Evolutionary conservation across 75 land plant genomes (phyloP).

Genomic region (Pinus tabuliformis): DNA sequence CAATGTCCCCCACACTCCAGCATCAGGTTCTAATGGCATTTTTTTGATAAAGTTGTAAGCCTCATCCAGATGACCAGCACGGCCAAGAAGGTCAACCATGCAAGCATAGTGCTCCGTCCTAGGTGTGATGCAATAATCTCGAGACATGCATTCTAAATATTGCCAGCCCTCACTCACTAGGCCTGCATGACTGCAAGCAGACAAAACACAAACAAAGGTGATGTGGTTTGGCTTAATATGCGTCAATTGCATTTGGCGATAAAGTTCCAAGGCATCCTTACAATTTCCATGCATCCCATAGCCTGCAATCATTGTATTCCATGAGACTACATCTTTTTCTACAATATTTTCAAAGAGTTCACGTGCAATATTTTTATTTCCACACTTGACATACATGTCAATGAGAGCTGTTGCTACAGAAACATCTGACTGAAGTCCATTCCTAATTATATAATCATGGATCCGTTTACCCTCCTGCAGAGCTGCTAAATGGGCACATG

Average conservation of each 20-base stretch:
- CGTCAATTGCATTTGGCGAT: background rate
- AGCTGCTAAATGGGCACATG: conserved; percentile 46
- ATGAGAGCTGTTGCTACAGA: conserved; percentile 54
- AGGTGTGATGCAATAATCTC: conserved; percentile 44
- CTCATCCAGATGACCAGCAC: conserved; percentile 45
- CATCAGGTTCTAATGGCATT: conserved; percentile 59
- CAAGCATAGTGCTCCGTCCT: conserved; percentile 56
- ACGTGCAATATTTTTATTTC: conserved; percentile 6
- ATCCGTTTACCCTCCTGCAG: conserved; percentile 44
- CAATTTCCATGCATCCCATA: background rate
- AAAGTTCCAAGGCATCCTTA: background rate
- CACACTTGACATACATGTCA: conserved; percentile 49
- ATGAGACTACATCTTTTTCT: background rate
- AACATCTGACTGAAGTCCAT: conserved; percentile 39
- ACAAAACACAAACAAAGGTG: conserved; percentile 39
- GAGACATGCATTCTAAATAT: conserved; percentile 54
- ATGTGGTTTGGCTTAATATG: background rate
- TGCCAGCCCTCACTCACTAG: conserved; percentile 59
- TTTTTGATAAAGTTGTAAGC: conserved; percentile 69
- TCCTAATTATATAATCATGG: conserved; percentile 45
- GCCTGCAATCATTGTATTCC: background rate
- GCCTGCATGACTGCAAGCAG: conserved; percentile 45
- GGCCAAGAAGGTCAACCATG: conserved; percentile 58
- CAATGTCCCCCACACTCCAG: conserved; percentile 54
- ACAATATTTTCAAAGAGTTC: background rate